Percentiles rank a stretch among this genome's conserved stretches.
phyloP scores from a whole-genome alignment of 768 basidiomycete species.

The Coprinellus micaceus region DNA sequence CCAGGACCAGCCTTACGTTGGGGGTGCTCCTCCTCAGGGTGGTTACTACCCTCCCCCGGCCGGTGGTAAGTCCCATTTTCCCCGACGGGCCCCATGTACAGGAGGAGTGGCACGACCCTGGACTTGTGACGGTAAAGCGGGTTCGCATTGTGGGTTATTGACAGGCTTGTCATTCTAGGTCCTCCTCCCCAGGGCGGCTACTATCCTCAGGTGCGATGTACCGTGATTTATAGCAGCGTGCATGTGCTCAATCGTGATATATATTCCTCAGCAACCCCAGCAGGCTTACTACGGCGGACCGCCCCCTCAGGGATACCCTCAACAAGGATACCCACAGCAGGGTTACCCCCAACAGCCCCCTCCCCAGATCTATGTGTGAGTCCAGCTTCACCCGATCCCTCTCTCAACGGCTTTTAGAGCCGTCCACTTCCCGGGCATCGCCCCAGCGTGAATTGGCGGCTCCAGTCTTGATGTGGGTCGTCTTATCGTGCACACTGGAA shows the following conservation, averaged over 20 bases:
- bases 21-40: slow-evolving; percentile 52
- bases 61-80: slow-evolving; percentile 15
- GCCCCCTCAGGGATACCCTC: slow-evolving; percentile 40
- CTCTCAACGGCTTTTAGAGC: no score
- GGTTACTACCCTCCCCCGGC: slow-evolving; percentile 38
- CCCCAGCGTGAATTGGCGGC: no score
- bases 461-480: no score
- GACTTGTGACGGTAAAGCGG: no score
- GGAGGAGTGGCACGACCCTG: no score
- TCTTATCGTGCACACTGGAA: no score
- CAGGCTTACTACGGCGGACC: slow-evolving; percentile 58
- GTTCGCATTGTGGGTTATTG: background rate
- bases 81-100: no score
- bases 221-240: background rate
- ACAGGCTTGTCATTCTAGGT: slow-evolving; percentile 25
- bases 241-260: background rate
- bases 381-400: slow-evolving; percentile 11
- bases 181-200: slow-evolving; percentile 67
- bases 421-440: no score
- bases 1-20: slow-evolving; percentile 35
- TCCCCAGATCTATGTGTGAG: slow-evolving; percentile 84
- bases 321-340: slow-evolving; percentile 44
- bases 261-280: slow-evolving; percentile 54
- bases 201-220: slow-evolving; percentile 48
- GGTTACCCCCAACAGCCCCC: slow-evolving; percentile 49